Conservation (phyloP, 1,139 yeast species). For the Saccharomyces pastorianus region DNA sequence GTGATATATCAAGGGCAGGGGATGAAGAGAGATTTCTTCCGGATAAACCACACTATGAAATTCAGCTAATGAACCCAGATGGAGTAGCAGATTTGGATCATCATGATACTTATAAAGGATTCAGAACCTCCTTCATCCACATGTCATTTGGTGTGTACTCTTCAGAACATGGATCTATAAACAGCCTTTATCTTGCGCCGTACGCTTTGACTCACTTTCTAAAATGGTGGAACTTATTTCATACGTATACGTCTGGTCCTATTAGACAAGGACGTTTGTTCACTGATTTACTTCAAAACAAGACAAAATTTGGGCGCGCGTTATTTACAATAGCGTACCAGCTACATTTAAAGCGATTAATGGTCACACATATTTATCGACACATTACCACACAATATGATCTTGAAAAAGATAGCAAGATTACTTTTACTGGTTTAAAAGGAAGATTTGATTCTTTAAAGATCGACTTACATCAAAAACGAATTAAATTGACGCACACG, state of each 20-base stretch:
- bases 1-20: constrained; percentile 27
- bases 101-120: constrained; percentile 68
- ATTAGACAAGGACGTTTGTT: constrained; percentile 64
- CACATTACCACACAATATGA: constrained; percentile 43
- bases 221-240: constrained; percentile 73
- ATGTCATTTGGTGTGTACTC: constrained; percentile 66
- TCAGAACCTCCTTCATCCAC: constrained; percentile 67
- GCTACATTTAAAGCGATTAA: constrained; percentile 59
- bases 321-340: constrained; percentile 72
- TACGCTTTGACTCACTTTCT: constrained; percentile 57
- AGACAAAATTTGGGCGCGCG: constrained; percentile 61
- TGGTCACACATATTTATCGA: constrained; percentile 59
- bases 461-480: constrained; percentile 74
- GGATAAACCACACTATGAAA: constrained; percentile 60
- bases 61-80: constrained; percentile 53
- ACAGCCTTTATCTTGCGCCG: constrained; percentile 69
- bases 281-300: constrained; percentile 31
- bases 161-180: constrained; percentile 35
- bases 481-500: constrained; percentile 50
- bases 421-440: constrained; percentile 67
- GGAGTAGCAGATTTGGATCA: constrained; percentile 34
- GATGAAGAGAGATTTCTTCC: constrained; percentile 29
- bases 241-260: constrained; percentile 64
- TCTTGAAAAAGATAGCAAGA: constrained; percentile 38
- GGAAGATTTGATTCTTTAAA: constrained; percentile 53